phyloP scores from a whole-genome alignment of 306 rosid genomes.

The Cicer judaicum region DNA sequence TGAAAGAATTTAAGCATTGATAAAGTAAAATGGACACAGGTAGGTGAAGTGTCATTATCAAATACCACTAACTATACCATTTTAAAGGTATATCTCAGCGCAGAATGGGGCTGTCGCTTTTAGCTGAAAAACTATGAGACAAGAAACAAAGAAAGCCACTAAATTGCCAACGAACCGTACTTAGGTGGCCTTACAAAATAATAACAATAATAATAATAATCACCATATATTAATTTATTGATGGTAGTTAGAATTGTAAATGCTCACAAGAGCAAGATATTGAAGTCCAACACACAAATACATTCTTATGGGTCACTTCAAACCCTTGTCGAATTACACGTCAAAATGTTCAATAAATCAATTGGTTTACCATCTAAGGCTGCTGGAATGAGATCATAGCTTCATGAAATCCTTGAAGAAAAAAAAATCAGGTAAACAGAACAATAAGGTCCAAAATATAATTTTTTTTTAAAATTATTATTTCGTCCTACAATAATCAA shows the following conservation, averaged over 20 bases:
- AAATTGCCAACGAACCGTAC: constrained; percentile 63
- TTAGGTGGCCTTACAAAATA: constrained; percentile 39
- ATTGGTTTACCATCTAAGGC: constrained; percentile 9
- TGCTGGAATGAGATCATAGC: constrained; percentile 10
- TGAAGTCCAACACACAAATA: constrained; percentile 46
- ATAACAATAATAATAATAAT: background rate
- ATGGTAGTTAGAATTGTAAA: constrained; percentile 31
- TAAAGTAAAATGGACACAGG: constrained; percentile 41
- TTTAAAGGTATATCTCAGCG: constrained; percentile 49
- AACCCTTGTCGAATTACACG: constrained; percentile 54
- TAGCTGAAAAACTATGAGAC: constrained; percentile 53
- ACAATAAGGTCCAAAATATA: background rate
- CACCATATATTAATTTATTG: constrained; percentile 41
- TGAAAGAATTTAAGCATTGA: constrained; percentile 39
- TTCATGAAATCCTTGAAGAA: background rate
- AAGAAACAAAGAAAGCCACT: constrained; percentile 46
- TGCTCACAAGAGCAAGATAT: constrained; percentile 45
- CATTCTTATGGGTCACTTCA: constrained; percentile 65
- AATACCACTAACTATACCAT: constrained; percentile 46
- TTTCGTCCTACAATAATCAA: too few relatives aligned
- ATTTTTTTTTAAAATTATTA: background rate
- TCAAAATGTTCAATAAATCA: constrained; percentile 41
- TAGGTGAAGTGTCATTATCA: constrained; percentile 63
- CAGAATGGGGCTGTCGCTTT: constrained; percentile 51
- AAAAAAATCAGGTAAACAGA: constrained; percentile 19